Evolutionary conservation across 306 rosid species (phyloP).

Genomic region (Hippophae rhamnoides): DNA sequence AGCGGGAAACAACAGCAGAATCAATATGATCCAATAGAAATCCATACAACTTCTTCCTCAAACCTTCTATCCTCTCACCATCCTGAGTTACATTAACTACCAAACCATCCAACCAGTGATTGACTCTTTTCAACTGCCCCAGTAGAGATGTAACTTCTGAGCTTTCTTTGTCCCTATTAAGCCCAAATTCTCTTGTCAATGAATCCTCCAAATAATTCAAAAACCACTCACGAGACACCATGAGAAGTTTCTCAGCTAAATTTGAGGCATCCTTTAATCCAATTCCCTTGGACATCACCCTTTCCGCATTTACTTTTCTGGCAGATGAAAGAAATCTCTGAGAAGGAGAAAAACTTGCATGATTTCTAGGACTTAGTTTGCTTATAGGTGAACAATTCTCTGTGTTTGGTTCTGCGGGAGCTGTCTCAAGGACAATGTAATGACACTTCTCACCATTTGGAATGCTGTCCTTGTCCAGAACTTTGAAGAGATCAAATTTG

Average conservation of each 20-base stretch:
- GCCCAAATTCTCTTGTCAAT: constrained; percentile 26
- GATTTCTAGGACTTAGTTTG: constrained; percentile 28
- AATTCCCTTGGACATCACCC: constrained; percentile 27
- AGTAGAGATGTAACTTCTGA: constrained; percentile 36
- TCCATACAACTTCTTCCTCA: constrained; percentile 17
- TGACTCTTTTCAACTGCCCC: constrained; percentile 47
- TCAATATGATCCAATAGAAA: constrained; percentile 37
- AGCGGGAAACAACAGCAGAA: constrained; percentile 2
- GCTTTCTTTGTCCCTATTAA: constrained; percentile 25
- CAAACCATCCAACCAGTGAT: too few relatives aligned
- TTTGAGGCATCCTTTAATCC: constrained; percentile 30
- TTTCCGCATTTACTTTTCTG: constrained; percentile 23
- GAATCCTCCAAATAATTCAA: constrained; percentile 54
- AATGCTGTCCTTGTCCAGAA: constrained; percentile 24
- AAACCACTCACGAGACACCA: constrained; percentile 60
- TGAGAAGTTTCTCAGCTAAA: constrained; percentile 38
- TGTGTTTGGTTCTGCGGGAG: constrained; percentile 11
- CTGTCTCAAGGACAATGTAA: constrained; percentile 31
- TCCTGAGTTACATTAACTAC: too few relatives aligned
- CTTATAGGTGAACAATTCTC: constrained; percentile 18
- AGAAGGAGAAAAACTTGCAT: constrained; percentile 16
- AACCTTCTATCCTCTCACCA: too few relatives aligned
- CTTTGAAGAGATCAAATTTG: constrained; percentile 32
- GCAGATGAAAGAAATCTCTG: constrained; percentile 18
- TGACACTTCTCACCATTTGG: constrained; percentile 25